A percentile compares a stretch with the other conserved stretches of the same genome.
phyloP scores from a whole-genome alignment of 129 eudicot species.

The Saposhnikovia divaricata region DNA sequence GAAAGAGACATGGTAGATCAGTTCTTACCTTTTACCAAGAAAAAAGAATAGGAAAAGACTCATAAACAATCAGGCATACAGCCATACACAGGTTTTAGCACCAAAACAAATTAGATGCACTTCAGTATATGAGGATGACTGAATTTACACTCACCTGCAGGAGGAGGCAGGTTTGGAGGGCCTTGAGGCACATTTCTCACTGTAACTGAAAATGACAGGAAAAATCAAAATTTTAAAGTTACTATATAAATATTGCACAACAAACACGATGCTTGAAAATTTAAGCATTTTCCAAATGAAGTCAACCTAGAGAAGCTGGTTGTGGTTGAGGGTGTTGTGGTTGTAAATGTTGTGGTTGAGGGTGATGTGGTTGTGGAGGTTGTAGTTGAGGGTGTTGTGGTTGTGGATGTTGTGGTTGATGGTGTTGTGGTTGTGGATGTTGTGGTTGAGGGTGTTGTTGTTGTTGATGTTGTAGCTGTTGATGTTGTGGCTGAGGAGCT shows the following conservation, averaged over 20 bases:
- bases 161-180: slow-evolving; percentile 39
- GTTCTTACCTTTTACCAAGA: neutral
- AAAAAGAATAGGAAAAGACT: neutral
- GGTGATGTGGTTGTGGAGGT: neutral
- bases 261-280: neutral
- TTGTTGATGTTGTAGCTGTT: neutral
- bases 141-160: slow-evolving; percentile 35
- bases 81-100: neutral
- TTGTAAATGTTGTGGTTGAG: neutral
- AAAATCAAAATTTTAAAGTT: neutral
- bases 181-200: slow-evolving; percentile 43
- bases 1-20: neutral
- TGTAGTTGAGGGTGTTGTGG: neutral
- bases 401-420: neutral
- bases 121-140: neutral
- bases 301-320: slow-evolving; percentile 40
- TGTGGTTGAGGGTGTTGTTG: neutral
- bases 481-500: neutral
- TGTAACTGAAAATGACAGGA: slow-evolving; percentile 23
- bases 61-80: neutral
- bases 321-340: slow-evolving; percentile 33
- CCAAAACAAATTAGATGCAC: neutral
- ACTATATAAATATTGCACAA: neutral
- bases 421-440: neutral
- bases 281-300: slow-evolving; percentile 4